These are phyloP conservation scores for Seminavis robusta DNA, from an alignment of 108 stramenopile genomes.

Conservation along the genomic window DNA sequence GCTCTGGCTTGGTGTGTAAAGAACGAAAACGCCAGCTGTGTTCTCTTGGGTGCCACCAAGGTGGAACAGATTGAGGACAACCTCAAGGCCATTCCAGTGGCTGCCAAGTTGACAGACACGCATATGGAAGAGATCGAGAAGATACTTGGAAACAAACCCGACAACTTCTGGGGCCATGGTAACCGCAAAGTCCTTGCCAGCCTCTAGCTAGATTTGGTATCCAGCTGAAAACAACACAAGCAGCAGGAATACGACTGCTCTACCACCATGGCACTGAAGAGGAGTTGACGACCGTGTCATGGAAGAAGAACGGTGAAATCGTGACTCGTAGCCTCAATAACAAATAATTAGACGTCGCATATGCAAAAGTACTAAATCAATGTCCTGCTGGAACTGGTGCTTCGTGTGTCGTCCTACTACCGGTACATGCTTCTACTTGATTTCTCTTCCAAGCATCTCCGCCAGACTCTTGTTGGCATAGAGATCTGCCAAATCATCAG, in stretches of 20 bases:
- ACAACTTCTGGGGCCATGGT: conserved; percentile 1
- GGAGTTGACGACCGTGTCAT: too few relatives aligned
- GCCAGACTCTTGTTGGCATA: conserved; percentile 3
- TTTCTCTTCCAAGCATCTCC: conserved; percentile 4
- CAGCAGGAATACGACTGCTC: too few relatives aligned
- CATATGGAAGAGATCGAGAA: conserved; percentile 32
- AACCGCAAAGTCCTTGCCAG: conserved; percentile 3
- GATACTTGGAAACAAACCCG: conserved; percentile 35
- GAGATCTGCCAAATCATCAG: conserved; percentile 12
- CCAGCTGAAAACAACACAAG: too few relatives aligned
- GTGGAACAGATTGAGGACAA: conserved; percentile 34
- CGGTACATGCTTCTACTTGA: too few relatives aligned
- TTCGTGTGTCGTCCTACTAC: too few relatives aligned
- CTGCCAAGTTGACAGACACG: conserved; percentile 26
- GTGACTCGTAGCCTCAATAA: too few relatives aligned
- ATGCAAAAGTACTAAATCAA: too few relatives aligned
- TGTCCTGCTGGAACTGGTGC: too few relatives aligned
- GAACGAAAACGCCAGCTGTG: conserved; percentile 22
- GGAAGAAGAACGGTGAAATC: too few relatives aligned
- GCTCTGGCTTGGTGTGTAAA: conserved; percentile 39
- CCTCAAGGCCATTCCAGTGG: conserved; percentile 21
- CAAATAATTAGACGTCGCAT: too few relatives aligned
- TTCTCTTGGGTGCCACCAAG: conserved; percentile 38
- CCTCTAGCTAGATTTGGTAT: too few relatives aligned
- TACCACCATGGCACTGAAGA: too few relatives aligned